Percentiles rank a stretch among this genome's conserved stretches.
phyloP scores from a whole-genome alignment of 805 yeast genomes.

The Candida succiphila region DNA sequence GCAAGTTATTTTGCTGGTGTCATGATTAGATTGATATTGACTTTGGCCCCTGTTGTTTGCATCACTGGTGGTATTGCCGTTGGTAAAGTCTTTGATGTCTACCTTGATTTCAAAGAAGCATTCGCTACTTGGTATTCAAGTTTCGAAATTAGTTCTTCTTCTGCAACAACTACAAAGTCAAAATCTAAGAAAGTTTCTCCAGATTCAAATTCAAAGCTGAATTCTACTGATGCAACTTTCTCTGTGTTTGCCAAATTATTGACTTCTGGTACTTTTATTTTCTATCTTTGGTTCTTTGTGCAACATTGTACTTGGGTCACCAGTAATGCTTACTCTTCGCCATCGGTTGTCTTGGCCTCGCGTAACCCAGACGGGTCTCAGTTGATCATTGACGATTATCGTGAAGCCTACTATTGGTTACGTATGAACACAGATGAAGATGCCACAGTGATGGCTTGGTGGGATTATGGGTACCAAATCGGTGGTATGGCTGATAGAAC shows the following conservation, averaged over 20 bases:
- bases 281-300: conserved; percentile 74
- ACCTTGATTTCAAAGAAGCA: conserved; percentile 45
- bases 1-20: conserved; percentile 98
- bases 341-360: conserved; percentile 91
- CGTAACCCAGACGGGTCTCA: conserved; percentile 77
- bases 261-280: conserved; percentile 58
- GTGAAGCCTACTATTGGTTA: conserved; percentile 98
- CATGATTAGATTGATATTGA: conserved; percentile 95
- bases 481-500: conserved; percentile 99
- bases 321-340: conserved; percentile 90
- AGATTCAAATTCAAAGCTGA: conserved; percentile 4
- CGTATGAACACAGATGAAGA: conserved; percentile 97
- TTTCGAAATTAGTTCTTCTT: neutral
- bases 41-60: conserved; percentile 93
- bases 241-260: conserved; percentile 43
- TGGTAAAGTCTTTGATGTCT: conserved; percentile 75
- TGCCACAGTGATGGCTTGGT: conserved; percentile 96
- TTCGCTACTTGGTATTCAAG: conserved; percentile 5
- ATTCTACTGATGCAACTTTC: conserved; percentile 13
- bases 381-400: conserved; percentile 84
- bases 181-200: conserved; percentile 10
- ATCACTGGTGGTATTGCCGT: conserved; percentile 86
- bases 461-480: conserved; percentile 99
- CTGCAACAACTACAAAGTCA: neutral
- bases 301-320: conserved; percentile 97